phyloP scores from a whole-genome alignment of 208 protist species.

The Acanthamoeba castellanii region DNA sequence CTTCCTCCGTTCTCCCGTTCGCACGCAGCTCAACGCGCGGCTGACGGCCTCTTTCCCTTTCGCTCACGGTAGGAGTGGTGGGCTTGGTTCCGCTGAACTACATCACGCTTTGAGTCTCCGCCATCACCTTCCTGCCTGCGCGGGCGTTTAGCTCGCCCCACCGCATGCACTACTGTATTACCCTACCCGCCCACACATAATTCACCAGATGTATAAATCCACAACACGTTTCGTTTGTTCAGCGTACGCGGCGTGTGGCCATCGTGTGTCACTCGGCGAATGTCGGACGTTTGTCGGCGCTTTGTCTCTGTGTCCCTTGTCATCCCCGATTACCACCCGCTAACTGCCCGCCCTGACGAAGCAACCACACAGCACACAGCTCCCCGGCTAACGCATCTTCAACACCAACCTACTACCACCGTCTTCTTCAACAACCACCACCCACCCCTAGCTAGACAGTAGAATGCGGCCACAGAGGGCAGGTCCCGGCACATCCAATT shows the following conservation, averaged over 20 bases:
- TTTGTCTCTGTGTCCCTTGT: background rate
- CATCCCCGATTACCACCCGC: background rate
- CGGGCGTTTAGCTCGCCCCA: background rate
- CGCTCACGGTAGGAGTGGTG: background rate
- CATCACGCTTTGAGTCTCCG: background rate
- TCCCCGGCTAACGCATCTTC: background rate
- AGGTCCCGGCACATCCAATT: background rate
- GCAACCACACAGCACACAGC: background rate
- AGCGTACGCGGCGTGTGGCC: no score
- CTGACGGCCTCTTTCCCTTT: background rate
- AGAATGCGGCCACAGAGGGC: background rate
- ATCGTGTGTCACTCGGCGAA: background rate
- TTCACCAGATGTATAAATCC: no score
- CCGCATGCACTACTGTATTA: no score
- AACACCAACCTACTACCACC: background rate
- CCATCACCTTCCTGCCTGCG: background rate
- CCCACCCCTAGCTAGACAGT: no score
- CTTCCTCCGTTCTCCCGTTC: no score
- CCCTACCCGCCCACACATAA: no score
- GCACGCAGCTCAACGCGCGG: background rate
- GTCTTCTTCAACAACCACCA: no score
- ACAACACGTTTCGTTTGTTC: no score
- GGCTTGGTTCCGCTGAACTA: slow-evolving; percentile 66
- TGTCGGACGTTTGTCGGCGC: background rate
- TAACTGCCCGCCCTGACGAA: background rate